Evolutionary conservation across 257 asterid genomes (phyloP), one percentile per base, ranked within the genome.

Genomic region (Oldenlandia corymbosa): DNA sequence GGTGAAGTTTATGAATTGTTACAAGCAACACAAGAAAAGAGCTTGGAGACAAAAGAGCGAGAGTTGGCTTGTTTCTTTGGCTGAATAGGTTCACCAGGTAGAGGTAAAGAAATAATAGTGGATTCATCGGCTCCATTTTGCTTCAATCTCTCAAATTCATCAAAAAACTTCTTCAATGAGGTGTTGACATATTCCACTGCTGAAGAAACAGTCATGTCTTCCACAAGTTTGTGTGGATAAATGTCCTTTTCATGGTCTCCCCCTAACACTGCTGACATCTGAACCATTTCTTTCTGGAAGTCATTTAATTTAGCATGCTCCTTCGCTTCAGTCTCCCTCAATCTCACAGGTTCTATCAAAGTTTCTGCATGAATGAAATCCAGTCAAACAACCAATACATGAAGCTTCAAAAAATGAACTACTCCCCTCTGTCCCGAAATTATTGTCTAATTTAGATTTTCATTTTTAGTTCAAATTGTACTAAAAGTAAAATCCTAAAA

Each of bases 221-320:
- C 75, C 36, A 76, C 83, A 27, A 77, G 60, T 51, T 71, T 70
- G 67, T 79, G 59, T 1, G 93, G 88, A 68, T 68, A 80, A 13
- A 8, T 66, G 41, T 78, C 86, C 23, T 79, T 60, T 18, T 11
- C 12, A 30, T 72, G 81, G 37, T 89, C 95, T 23, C 97, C 95
- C 51, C 74, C 75, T 69, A 89, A 42, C 32, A 73, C 94, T 42
- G 91, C 93, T 34, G 88, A 75, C 80, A 89, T 66, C 68, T 89
- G 87, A 70, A 89, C 91, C 64, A 86, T 32, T 62, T 89, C 95
- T 62, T 74, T 71, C 49, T 89, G 95, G 69, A 83, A 89, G 11
- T 86, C 94, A 34, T 73, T 83, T 52, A 89, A 75, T 30, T 73
- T 72, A 30, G 85, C 88, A 1, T 80, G 81, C 32, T 89, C 97